Evolutionary conservation across 2,329 filamentous ascomycete genomes (phyloP).

Genomic region (Hymenoscyphus salicellus): DNA sequence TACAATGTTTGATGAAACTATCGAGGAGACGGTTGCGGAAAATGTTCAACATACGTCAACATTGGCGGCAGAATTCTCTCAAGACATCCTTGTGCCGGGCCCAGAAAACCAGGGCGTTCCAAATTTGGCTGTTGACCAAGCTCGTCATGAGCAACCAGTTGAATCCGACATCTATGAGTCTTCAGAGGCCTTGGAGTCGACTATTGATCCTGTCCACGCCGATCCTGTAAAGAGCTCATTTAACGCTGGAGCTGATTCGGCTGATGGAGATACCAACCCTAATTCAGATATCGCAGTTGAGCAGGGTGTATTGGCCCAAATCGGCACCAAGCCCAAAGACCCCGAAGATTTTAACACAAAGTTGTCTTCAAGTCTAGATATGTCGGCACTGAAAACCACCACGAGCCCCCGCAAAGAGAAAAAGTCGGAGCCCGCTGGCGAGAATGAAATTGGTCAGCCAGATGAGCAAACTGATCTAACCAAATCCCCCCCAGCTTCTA

Average conservation of each 20-base stretch:
- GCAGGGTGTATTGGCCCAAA: not conserved
- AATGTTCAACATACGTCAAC: not conserved
- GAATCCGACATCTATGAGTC: not conserved
- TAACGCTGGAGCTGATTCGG: not conserved
- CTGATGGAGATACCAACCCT: not conserved
- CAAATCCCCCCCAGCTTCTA: slow-evolving; percentile 11
- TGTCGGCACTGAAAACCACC: not conserved
- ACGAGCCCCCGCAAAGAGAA: not conserved
- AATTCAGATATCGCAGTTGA: not conserved
- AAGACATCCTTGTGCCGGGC: not conserved
- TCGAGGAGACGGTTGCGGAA: not conserved
- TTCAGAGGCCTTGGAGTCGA: not conserved
- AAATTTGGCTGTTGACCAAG: not conserved
- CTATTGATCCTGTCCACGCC: not conserved
- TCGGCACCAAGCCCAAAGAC: not conserved
- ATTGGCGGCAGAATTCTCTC: not conserved
- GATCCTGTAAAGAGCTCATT: not conserved
- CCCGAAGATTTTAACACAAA: not conserved
- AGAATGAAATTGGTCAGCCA: not conserved
- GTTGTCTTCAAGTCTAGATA: not conserved
- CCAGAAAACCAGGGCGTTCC: not conserved
- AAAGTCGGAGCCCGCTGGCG: not conserved
- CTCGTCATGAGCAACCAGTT: not conserved
- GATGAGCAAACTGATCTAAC: not conserved
- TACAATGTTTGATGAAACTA: not conserved